phyloP scores from a whole-genome alignment of 2,329 filamentous ascomycete genomes.

The Westerdykella aurantiaca region DNA sequence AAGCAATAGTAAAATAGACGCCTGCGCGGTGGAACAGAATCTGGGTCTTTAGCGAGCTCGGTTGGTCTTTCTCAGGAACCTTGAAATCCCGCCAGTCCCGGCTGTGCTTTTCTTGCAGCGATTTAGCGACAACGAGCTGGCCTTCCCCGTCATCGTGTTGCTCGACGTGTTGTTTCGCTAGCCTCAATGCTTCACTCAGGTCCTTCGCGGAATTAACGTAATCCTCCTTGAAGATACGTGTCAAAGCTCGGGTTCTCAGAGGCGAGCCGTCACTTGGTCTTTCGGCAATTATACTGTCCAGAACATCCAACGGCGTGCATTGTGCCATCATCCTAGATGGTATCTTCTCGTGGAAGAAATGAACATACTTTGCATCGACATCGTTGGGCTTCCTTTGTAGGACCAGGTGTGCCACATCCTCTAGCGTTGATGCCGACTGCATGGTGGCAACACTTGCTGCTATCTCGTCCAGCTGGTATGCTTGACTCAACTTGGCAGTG shows the following conservation, averaged over 20 bases:
- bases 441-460: constrained; percentile 77
- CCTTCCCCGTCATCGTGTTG: constrained; percentile 48
- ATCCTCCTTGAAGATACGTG: constrained; percentile 70
- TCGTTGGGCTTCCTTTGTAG: constrained; percentile 64
- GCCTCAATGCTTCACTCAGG: constrained; percentile 59
- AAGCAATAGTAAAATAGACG: constrained; percentile 67
- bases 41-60: constrained; percentile 68
- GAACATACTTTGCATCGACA: constrained; percentile 75
- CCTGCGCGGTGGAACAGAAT: constrained; percentile 70
- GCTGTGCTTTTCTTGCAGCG: constrained; percentile 35
- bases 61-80: constrained; percentile 60
- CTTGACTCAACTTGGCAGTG: constrained; percentile 68
- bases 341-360: constrained; percentile 90
- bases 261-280: constrained; percentile 60
- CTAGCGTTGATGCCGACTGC: constrained; percentile 71
- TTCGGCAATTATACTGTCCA: constrained; percentile 63
- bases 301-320: constrained; percentile 59
- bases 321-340: constrained; percentile 67
- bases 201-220: constrained; percentile 64
- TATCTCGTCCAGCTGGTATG: constrained; percentile 77
- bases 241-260: constrained; percentile 66
- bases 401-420: constrained; percentile 69
- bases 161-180: constrained; percentile 46
- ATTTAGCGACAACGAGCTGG: constrained; percentile 50
- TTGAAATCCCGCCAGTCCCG: constrained; percentile 48